These are phyloP conservation scores for Suillus americanus DNA, from an alignment of 768 basidiomycete species.

Conservation along the genomic window DNA sequence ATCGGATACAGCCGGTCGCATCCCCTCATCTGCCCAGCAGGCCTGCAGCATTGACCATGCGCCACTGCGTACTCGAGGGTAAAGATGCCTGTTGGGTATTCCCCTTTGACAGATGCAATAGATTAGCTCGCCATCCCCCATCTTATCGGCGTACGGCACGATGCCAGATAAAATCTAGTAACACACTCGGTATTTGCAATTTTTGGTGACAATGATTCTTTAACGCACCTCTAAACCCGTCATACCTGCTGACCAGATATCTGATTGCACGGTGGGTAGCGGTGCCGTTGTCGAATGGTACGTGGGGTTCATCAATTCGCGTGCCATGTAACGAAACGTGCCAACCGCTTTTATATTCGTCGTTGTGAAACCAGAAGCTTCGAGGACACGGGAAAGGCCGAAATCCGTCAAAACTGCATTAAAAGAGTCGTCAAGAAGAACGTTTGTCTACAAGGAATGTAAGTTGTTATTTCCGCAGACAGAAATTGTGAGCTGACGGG, in stretches of 20 bases:
- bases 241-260: constrained; percentile 40
- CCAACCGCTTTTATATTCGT: constrained; percentile 27
- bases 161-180: constrained; percentile 8
- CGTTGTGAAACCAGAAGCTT: constrained; percentile 36
- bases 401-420: constrained; percentile 39
- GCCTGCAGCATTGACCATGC: background rate
- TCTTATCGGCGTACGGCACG: background rate
- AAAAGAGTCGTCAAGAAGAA: constrained; percentile 33
- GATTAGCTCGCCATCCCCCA: background rate
- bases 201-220: background rate
- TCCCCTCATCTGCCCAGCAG: background rate
- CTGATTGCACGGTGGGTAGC: constrained; percentile 25
- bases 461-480: background rate
- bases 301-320: constrained; percentile 29
- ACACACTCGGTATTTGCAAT: background rate
- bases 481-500: constrained; percentile 24
- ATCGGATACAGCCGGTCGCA: background rate
- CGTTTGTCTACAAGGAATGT: constrained; percentile 30
- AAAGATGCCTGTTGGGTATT: background rate
- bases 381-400: constrained; percentile 39
- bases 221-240: constrained; percentile 34
- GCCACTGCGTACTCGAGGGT: background rate
- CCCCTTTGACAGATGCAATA: background rate
- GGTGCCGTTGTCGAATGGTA: constrained; percentile 14
- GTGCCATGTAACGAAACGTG: constrained; percentile 41